Evolutionary conservation across 2,329 filamentous ascomycete genomes (phyloP).

Genomic region (Pestalotiopsis sp.): DNA sequence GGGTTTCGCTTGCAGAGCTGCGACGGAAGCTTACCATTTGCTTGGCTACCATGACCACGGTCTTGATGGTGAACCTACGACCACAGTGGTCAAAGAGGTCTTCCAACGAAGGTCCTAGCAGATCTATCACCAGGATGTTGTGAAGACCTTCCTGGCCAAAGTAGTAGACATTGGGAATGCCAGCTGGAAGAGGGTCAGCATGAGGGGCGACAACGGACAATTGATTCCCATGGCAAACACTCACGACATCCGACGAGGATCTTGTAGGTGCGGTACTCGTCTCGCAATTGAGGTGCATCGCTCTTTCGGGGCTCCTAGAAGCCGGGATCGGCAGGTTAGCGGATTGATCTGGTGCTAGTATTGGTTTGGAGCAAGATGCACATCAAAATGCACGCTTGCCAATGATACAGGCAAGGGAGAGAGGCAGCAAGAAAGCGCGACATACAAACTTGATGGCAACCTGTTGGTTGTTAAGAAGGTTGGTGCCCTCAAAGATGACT

Average conservation of each 20-base stretch:
- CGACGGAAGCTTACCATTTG: conserved; percentile 74
- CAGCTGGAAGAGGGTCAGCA: conserved; percentile 60
- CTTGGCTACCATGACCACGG: conserved; percentile 98
- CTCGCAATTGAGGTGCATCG: conserved; percentile 94
- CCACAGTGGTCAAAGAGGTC: conserved; percentile 98
- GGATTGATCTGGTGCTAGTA: background rate
- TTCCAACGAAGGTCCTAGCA: conserved; percentile 91
- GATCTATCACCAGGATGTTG: conserved; percentile 97
- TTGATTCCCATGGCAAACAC: conserved; percentile 43
- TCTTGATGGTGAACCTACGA: conserved; percentile 93
- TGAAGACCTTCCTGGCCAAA: conserved; percentile 98
- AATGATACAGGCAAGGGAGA: background rate
- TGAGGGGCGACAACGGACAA: conserved; percentile 12
- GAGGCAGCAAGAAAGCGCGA: conserved; percentile 26
- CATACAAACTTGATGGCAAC: conserved; percentile 99
- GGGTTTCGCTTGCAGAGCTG: background rate
- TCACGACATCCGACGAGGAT: conserved; percentile 98
- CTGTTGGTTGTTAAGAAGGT: conserved; percentile 97
- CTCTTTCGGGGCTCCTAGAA: conserved; percentile 93
- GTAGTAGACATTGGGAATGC: conserved; percentile 99
- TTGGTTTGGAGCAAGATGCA: background rate
- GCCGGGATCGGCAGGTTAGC: background rate
- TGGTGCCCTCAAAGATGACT: conserved; percentile 98
- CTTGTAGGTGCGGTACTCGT: conserved; percentile 99
- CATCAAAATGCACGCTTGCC: background rate